Base-by-base conservation (phyloP, 306 rosid genomes). In the Cucurbita argyrosperma region DNA sequence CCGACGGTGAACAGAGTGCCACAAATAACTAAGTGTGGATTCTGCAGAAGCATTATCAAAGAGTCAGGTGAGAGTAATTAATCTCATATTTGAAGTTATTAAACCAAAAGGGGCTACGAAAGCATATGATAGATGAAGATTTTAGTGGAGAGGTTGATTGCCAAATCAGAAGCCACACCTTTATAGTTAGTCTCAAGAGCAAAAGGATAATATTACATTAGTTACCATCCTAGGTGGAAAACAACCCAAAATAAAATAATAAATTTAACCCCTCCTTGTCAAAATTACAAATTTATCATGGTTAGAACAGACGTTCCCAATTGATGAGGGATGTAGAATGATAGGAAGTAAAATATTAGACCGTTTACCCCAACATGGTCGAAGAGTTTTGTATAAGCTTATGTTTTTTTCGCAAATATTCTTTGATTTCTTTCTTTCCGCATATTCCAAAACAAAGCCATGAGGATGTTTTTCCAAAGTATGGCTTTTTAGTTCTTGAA, bases 1-100 rank as follows among this genome's bases (percentile, higher is more conserved):
- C 99, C 99, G 65, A 89, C 96, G 9, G 89, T 85, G 87, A 84
- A 89, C 54, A 69, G 63, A 77, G 85, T 73, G 64, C 84, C 87
- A 10, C 62, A 82, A 76, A 95, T 77, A 77, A 50, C 6, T 63
- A 77, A 62, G 79, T 95, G 97, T 76, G 89, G 97, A 68, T 88
- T 91, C 99, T 95, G 96, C 76, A 77, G 82, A 84, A 79, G 69
- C 63, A 82, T 53, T 46, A 69, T 55, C 57, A 47, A 57, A 59
- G 46, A 40, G 39, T 66, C 54, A 43, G 38, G 19, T 21, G 53
- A 21, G 26, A 58, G 18, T 14, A 21, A 43, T 55, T 26, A 74
- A 4, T 74, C 15, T 74, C 68, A 43, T 26, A 58, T 13, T 68
- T 68, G 7, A 68, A 68, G 73, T 23, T 11, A 65, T 5, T 10